Conservation (phyloP, 2,329 filamentous ascomycete genomes). For the Juglanconis oblonga region DNA sequence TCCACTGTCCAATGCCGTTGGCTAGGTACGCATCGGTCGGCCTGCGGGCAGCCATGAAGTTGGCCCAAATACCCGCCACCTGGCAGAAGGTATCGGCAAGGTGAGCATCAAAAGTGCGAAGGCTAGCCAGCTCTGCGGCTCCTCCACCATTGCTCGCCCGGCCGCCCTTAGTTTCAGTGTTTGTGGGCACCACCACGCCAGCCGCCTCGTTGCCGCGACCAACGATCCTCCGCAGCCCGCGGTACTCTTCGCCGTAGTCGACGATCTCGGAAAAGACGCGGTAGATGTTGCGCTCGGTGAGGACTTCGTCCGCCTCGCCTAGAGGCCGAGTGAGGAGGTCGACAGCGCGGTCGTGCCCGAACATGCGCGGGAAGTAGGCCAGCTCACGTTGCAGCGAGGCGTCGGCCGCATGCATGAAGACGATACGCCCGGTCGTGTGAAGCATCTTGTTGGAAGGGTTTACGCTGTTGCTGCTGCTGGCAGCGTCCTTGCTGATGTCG, state of each 20-base stretch:
- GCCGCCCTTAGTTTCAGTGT: background rate
- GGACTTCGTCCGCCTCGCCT: conserved; percentile 26
- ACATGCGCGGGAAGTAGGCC: conserved; percentile 18
- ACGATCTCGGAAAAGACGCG: conserved; percentile 33
- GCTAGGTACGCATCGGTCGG: conserved; percentile 31
- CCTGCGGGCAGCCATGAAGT: conserved; percentile 28
- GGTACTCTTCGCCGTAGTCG: conserved; percentile 31
- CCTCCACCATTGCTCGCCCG: conserved; percentile 14
- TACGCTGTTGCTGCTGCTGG: background rate
- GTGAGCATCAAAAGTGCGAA: conserved; percentile 20
- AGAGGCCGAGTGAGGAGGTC: conserved; percentile 11
- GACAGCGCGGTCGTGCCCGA: conserved; percentile 18
- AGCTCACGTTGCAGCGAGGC: conserved; percentile 17
- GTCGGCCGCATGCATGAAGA: conserved; percentile 15
- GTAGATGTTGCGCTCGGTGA: conserved; percentile 37
- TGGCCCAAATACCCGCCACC: conserved; percentile 34
- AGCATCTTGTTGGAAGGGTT: background rate
- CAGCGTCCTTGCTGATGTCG: background rate
- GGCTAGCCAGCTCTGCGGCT: conserved; percentile 13
- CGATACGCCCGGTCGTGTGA: conserved; percentile 19
- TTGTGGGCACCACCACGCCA: conserved; percentile 24
- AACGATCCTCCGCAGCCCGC: conserved; percentile 30
- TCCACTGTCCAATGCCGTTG: conserved; percentile 28
- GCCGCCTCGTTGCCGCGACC: conserved; percentile 28
- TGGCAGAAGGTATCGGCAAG: conserved; percentile 33